Conservation (phyloP, 768 basidiomycete genomes). For the Tulasnella sp. region DNA sequence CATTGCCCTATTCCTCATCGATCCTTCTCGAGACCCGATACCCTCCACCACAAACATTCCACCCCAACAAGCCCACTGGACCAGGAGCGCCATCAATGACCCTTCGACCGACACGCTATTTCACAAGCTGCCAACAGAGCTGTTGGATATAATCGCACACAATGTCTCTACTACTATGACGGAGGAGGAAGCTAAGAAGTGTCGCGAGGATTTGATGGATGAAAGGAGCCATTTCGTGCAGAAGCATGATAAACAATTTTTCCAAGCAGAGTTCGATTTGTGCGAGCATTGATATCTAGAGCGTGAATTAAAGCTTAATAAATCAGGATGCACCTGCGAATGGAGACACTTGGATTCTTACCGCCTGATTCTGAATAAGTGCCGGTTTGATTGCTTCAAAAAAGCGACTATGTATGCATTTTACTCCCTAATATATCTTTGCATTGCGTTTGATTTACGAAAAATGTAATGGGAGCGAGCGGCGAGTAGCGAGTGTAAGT, state of each 20-base stretch:
- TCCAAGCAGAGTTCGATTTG: slow-evolving; percentile 1
- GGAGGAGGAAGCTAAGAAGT: slow-evolving; percentile 5
- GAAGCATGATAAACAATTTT: too few species aligned
- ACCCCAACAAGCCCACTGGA: background rate
- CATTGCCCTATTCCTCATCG: background rate
- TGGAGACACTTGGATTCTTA: too few species aligned
- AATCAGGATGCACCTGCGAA: too few species aligned
- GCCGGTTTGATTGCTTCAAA: too few species aligned
- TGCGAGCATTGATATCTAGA: slow-evolving; percentile 5
- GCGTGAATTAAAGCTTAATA: too few species aligned
- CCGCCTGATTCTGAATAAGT: too few species aligned
- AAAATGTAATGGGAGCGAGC: too few species aligned
- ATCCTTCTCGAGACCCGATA: background rate
- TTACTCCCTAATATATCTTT: too few species aligned
- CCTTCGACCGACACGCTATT: background rate
- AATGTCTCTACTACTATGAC: background rate
- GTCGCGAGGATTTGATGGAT: slow-evolving; percentile 3
- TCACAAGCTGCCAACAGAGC: background rate
- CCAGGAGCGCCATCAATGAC: background rate
- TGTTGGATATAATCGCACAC: background rate
- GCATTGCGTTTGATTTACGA: too few species aligned
- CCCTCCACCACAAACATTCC: background rate
- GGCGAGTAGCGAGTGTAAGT: too few species aligned
- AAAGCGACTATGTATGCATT: too few species aligned
- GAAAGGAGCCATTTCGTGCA: background rate